phyloP scores from a whole-genome alignment of 1,284 basidiomycete genomes.

The Marasmius sp. region DNA sequence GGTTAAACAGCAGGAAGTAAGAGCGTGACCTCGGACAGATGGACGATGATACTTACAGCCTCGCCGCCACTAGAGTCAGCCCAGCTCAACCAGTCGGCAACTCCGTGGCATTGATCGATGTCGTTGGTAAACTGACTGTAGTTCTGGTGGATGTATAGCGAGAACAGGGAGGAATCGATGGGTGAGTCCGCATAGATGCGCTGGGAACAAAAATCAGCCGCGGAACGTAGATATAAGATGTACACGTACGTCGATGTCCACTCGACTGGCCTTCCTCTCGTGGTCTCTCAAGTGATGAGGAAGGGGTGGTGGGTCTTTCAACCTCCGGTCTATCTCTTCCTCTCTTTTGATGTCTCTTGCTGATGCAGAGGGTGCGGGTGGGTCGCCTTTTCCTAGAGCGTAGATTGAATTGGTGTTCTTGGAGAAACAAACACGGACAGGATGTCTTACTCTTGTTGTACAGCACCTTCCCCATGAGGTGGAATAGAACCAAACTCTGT shows the following conservation, averaged over 20 bases:
- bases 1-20: not conserved
- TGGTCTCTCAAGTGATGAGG: constrained; percentile 60
- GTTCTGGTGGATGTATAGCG: constrained; percentile 93
- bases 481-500: constrained; percentile 86
- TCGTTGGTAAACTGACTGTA: constrained; percentile 82
- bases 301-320: constrained; percentile 52
- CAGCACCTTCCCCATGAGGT: constrained; percentile 89
- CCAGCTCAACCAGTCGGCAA: constrained; percentile 81
- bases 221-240: not conserved
- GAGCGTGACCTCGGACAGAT: not conserved
- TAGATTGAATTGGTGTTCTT: not conserved
- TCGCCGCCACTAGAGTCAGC: constrained; percentile 79
- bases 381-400: constrained; percentile 69
- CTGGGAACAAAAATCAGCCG: not conserved
- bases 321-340: constrained; percentile 48
- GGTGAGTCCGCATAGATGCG: constrained; percentile 81
- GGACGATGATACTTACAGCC: constrained; percentile 48
- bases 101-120: constrained; percentile 71
- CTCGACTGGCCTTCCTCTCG: constrained; percentile 70
- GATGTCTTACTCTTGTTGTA: constrained; percentile 86
- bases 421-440: constrained; percentile 22
- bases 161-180: constrained; percentile 86
- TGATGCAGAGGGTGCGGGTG: constrained; percentile 48
- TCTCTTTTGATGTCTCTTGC: constrained; percentile 60
- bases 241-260: constrained; percentile 76